These are phyloP conservation scores for Pleurotus tuoliensis DNA, from an alignment of 768 basidiomycete genomes.

Conservation along the genomic window DNA sequence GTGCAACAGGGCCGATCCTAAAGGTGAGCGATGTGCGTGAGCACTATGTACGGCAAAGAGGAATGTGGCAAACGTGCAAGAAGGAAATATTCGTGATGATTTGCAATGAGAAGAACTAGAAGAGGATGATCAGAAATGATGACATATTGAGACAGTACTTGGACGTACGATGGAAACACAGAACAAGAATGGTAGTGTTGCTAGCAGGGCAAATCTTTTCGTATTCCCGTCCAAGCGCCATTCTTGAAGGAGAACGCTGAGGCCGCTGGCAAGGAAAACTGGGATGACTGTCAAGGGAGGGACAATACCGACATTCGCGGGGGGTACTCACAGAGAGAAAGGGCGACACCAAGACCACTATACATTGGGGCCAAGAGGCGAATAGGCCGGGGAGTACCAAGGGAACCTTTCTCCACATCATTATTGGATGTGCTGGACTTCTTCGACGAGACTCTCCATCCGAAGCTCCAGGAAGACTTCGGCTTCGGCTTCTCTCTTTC, in stretches of 20 bases:
- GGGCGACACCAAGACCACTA: constrained; percentile 61
- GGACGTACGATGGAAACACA: constrained; percentile 67
- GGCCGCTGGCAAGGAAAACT: constrained; percentile 72
- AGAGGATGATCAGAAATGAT: background rate
- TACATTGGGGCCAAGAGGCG: constrained; percentile 72
- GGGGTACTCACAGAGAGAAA: constrained; percentile 56
- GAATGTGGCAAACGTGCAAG: constrained; percentile 41
- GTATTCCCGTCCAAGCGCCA: constrained; percentile 62
- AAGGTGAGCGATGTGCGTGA: constrained; percentile 5
- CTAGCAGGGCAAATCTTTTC: constrained; percentile 61
- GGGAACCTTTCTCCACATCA: constrained; percentile 51
- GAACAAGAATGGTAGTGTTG: constrained; percentile 65
- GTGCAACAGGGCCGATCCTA: constrained; percentile 79
- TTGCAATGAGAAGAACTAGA: constrained; percentile 72
- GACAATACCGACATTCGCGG: background rate
- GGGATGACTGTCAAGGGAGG: constrained; percentile 5
- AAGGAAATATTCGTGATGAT: constrained; percentile 61
- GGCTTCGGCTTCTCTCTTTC: constrained; percentile 24
- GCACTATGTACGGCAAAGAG: background rate
- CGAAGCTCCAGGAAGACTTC: constrained; percentile 20
- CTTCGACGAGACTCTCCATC: constrained; percentile 41
- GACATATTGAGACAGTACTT: background rate
- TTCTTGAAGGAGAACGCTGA: constrained; percentile 58
- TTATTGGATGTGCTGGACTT: constrained; percentile 24
- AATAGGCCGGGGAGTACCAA: constrained; percentile 35